Conservation (phyloP, 306 rosid genomes). For the Acacia confusa region DNA sequence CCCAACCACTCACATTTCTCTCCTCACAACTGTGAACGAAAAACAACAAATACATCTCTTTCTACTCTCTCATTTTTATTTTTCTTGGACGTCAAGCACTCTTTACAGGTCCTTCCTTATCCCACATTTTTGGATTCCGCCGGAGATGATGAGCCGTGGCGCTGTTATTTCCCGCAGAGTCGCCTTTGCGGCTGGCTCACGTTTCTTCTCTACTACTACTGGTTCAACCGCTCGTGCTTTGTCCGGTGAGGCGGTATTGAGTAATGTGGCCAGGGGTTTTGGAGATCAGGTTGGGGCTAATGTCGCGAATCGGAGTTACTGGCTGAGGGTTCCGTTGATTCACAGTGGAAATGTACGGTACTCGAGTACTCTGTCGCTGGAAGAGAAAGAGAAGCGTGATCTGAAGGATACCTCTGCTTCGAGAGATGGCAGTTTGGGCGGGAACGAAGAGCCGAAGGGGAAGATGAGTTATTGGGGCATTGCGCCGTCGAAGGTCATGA, state of each 20-base stretch:
- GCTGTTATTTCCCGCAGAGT: constrained; percentile 1
- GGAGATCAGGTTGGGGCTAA: not conserved
- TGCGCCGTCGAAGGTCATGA: constrained; percentile 34
- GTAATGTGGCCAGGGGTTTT: constrained; percentile 18
- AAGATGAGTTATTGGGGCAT: constrained; percentile 70
- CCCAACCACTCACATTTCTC: not conserved
- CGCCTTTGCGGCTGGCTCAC: not conserved
- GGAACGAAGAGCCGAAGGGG: constrained; percentile 34
- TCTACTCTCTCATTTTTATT: not conserved
- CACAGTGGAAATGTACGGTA: constrained; percentile 26
- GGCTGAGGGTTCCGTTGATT: constrained; percentile 11
- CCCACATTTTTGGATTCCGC: not conserved
- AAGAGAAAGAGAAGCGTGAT: constrained; percentile 31
- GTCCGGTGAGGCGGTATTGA: not conserved
- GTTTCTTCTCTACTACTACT: constrained; percentile 25
- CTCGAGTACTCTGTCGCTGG: constrained; percentile 31
- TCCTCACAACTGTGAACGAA: not conserved
- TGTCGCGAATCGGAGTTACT: not conserved
- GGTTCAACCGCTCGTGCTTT: not conserved
- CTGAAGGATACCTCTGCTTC: not conserved
- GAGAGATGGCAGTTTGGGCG: not conserved
- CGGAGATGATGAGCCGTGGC: constrained; percentile 32
- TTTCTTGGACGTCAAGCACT: constrained; percentile 6
- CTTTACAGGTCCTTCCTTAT: not conserved
- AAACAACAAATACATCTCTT: not conserved